These are phyloP conservation scores for Cladophialophora immunda DNA, from an alignment of 2,329 filamentous ascomycete species.

Conservation along the genomic window DNA sequence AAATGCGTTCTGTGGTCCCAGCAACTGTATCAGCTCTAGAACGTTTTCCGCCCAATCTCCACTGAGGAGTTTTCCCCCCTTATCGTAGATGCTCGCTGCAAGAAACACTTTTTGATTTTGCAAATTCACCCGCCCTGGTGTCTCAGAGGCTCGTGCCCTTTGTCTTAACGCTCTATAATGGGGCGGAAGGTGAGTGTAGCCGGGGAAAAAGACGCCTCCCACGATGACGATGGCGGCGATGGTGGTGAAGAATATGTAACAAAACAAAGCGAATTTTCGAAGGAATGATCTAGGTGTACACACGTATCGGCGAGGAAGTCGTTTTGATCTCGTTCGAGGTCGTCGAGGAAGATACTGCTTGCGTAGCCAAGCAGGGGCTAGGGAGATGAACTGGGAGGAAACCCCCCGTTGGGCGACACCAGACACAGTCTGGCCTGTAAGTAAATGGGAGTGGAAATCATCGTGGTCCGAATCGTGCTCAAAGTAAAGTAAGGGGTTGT, in stretches of 20 bases:
- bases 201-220: slow-evolving; percentile 61
- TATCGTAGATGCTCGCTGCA: slow-evolving; percentile 74
- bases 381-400: slow-evolving; percentile 21
- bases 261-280: slow-evolving; percentile 35
- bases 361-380: slow-evolving; percentile 34
- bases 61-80: slow-evolving; percentile 65
- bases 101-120: slow-evolving; percentile 75
- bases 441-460: slow-evolving; percentile 30
- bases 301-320: slow-evolving; percentile 21
- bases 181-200: slow-evolving; percentile 63
- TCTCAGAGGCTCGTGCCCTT: slow-evolving; percentile 44
- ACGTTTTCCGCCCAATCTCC: slow-evolving; percentile 72
- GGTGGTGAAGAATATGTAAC: slow-evolving; percentile 34
- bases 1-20: slow-evolving; percentile 74
- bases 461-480: slow-evolving; percentile 25
- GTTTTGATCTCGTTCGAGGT: slow-evolving; percentile 21
- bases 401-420: slow-evolving; percentile 17
- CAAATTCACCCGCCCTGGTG: slow-evolving; percentile 58
- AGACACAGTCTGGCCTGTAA: slow-evolving; percentile 20
- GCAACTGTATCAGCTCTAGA: slow-evolving; percentile 68
- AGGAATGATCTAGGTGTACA: slow-evolving; percentile 31
- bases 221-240: slow-evolving; percentile 51
- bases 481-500: slow-evolving; percentile 20
- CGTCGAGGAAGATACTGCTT: slow-evolving; percentile 26
- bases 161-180: slow-evolving; percentile 58